Conservation (phyloP, 257 asterid genomes). For the Solanum corneliomulleri region DNA sequence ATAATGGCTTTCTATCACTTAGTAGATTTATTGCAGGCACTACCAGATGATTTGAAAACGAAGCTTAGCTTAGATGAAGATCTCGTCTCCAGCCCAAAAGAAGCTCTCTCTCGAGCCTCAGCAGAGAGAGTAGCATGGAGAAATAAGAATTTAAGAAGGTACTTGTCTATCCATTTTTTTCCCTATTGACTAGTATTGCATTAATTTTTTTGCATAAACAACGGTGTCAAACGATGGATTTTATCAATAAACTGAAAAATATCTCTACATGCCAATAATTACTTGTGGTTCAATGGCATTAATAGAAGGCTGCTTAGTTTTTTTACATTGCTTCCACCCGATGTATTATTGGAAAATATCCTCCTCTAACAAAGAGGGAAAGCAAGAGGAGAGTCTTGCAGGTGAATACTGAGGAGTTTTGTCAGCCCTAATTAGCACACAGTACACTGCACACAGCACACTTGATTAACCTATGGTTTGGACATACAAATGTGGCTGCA, state of each 20-base stretch:
- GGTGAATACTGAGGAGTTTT: not conserved
- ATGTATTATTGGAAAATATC: not conserved
- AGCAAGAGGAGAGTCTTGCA: not conserved
- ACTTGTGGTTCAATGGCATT: not conserved
- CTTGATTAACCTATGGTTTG: not conserved
- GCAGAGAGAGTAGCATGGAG: conserved; percentile 49
- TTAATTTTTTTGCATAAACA: not conserved
- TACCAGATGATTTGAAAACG: conserved; percentile 90
- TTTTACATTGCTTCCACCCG: not conserved
- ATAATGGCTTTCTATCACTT: conserved; percentile 11
- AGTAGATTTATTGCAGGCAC: conserved; percentile 39
- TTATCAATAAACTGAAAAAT: not conserved
- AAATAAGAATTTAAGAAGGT: conserved; percentile 59
- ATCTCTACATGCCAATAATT: not conserved
- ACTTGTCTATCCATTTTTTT: not conserved
- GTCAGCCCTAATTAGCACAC: not conserved
- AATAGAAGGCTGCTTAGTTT: not conserved
- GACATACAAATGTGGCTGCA: not conserved
- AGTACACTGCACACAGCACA: not conserved
- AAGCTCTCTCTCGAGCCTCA: conserved; percentile 71
- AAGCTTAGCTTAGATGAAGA: conserved; percentile 94
- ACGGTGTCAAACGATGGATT: not conserved
- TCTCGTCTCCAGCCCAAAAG: conserved; percentile 72
- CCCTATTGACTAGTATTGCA: not conserved
- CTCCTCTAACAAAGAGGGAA: not conserved